phyloP scores from a whole-genome alignment of 2,329 filamentous ascomycete species.

The Pseudocercospora macadamiae region DNA sequence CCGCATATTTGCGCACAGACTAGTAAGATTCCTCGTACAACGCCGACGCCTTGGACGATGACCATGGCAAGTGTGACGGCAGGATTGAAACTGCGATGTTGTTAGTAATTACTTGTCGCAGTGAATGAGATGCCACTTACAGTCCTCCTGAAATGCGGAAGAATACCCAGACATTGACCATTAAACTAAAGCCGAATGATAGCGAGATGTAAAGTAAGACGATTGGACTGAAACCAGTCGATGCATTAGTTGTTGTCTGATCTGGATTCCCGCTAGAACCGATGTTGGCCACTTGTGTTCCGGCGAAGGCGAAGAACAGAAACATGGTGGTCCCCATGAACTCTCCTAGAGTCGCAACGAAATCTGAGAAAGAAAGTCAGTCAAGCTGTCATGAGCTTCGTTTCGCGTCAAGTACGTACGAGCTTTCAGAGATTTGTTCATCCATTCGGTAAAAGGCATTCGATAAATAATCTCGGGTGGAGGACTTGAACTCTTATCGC shows the following conservation, averaged over 20 bases:
- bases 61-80: conserved; percentile 39
- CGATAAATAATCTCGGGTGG: conserved; percentile 37
- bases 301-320: conserved; percentile 51
- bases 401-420: no score
- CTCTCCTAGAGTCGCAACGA: conserved; percentile 42
- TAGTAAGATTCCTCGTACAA: conserved; percentile 38
- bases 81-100: conserved; percentile 37
- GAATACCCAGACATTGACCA: conserved; percentile 46
- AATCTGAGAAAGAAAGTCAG: conserved; percentile 26
- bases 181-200: conserved; percentile 45
- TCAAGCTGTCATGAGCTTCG: no score
- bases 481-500: conserved; percentile 18
- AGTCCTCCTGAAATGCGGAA: conserved; percentile 43
- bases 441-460: conserved; percentile 37
- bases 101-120: neutral
- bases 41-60: conserved; percentile 39
- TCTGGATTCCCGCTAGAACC: conserved; percentile 23
- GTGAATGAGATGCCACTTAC: conserved; percentile 12
- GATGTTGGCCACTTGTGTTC: conserved; percentile 50
- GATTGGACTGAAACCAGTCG: conserved; percentile 35
- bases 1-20: conserved; percentile 43
- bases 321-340: conserved; percentile 52
- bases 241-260: conserved; percentile 32
- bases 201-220: conserved; percentile 45
- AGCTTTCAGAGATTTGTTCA: conserved; percentile 36